Percentiles rank a stretch among this genome's conserved stretches.
These are phyloP conservation scores for Zopfochytrium polystomum DNA, from an alignment of 371 early-diverging fungal species.

Conservation along the genomic window DNA sequence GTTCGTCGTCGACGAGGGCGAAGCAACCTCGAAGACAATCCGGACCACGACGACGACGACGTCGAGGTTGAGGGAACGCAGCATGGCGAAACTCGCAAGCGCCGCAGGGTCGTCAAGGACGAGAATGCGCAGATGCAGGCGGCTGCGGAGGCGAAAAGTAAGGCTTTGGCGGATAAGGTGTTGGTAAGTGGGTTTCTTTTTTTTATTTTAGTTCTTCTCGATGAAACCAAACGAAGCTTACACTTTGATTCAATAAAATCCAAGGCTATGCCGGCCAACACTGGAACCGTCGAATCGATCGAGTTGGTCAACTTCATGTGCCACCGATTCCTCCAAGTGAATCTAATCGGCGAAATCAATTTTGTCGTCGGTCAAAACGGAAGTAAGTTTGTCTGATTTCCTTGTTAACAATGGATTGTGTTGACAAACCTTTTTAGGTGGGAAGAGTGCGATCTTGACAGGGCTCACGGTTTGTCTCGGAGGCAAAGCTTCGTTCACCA, in stretches of 20 bases:
- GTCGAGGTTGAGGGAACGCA: not conserved
- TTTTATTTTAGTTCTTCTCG: not conserved
- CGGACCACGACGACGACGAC: constrained; percentile 11
- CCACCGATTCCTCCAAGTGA: constrained; percentile 73
- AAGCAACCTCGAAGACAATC: not conserved
- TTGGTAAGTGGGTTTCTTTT: not conserved
- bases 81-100: not conserved
- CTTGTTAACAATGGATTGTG: not conserved
- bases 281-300: constrained; percentile 76
- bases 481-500: constrained; percentile 81
- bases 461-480: constrained; percentile 88
- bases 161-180: not conserved
- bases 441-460: constrained; percentile 93
- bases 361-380: constrained; percentile 96
- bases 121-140: not conserved
- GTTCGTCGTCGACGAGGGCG: no score
- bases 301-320: constrained; percentile 93
- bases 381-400: constrained; percentile 48
- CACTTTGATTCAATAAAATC: not conserved
- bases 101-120: not conserved
- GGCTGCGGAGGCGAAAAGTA: not conserved
- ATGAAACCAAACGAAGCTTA: not conserved
- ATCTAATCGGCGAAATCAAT: constrained; percentile 85
- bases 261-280: constrained; percentile 13
- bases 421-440: constrained; percentile 34